Percentiles rank a stretch among this genome's conserved stretches.
Conservation (phyloP, 768 basidiomycete species). For the Leccinum truebloodii region DNA sequence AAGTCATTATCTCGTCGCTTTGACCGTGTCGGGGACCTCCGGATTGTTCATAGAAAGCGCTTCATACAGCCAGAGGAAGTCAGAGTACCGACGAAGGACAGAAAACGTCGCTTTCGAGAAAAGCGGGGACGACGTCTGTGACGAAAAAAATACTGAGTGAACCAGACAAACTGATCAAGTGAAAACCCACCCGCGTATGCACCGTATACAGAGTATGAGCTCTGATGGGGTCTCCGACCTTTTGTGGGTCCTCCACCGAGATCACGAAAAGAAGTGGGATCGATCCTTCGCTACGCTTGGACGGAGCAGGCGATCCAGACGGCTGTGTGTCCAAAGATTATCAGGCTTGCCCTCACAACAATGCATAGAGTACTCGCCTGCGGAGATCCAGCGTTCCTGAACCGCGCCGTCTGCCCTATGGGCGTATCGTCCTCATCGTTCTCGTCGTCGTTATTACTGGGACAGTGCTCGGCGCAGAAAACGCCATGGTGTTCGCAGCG, state of each 20-base stretch:
- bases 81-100: slow-evolving; percentile 94
- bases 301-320: slow-evolving; percentile 15
- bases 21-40: too few species aligned
- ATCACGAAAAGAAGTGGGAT: slow-evolving; percentile 78
- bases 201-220: slow-evolving; percentile 97
- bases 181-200: slow-evolving; percentile 67
- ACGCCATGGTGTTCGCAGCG: slow-evolving; percentile 13
- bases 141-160: slow-evolving; percentile 1
- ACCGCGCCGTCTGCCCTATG: slow-evolving; percentile 48
- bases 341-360: slow-evolving; percentile 4
- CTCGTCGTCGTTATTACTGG: slow-evolving; percentile 58
- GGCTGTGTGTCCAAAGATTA: slow-evolving; percentile 6
- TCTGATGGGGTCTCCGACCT: slow-evolving; percentile 93
- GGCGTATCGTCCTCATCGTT: slow-evolving; percentile 68
- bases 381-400: slow-evolving; percentile 31
- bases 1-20: too few species aligned
- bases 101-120: slow-evolving; percentile 86
- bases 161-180: not conserved
- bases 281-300: slow-evolving; percentile 40
- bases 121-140: slow-evolving; percentile 79
- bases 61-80: slow-evolving; percentile 97
- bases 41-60: slow-evolving; percentile 88
- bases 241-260: slow-evolving; percentile 95
- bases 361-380: slow-evolving; percentile 12
- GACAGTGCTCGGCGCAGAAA: slow-evolving; percentile 24